Evolutionary conservation across 2,329 filamentous ascomycete genomes (phyloP), one percentile per base, ranked within the genome.

Genomic region (Pezicula neosporulosa): DNA sequence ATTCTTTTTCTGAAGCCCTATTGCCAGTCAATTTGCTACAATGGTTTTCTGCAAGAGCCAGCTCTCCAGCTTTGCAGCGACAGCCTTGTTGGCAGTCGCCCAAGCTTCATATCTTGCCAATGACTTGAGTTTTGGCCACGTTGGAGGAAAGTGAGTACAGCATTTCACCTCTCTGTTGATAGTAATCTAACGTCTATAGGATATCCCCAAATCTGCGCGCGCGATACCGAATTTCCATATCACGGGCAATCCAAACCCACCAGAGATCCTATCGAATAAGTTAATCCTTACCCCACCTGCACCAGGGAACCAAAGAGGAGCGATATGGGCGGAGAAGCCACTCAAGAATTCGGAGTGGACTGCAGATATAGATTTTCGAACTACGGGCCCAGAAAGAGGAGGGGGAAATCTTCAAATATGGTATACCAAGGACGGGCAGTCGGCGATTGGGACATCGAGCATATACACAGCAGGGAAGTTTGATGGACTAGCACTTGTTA

Each of bases 371-470:
- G 86, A 94, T 65, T 97, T 99, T 71, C 83, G 94, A 60, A 89
- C 86, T 48, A 90, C 83, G 55, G 94, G 94, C 7, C 86, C 87
- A 56, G 94, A 97, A 66, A 78, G 89, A 60, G 90, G 86, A 47
- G 85, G 86, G 52, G 94, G 94, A 45, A 97, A 95, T 71, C 75
- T 99, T 60, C 93, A 97, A 70, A 78, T 99, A 63, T 99, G 94
- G 94, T 90, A 95, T 65, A 85, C 82, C 48, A 85, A 83, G 61
- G 80, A 89, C 54, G 87, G 88, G 30, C 73, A 81, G 60, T 71
- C 77, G 54, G 75, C 77, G 28, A 75, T 96, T 50, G 86, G 84
- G 50, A 80, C 85, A 21, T 80, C 82, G 57, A 95, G 89, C 70
- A 83, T 96, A 60, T 96, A 97, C 72, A 94, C 88, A 1, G 86